Evolutionary conservation across 2,329 filamentous ascomycete species (phyloP).

Genomic region (Botrytis sinoallii): DNA sequence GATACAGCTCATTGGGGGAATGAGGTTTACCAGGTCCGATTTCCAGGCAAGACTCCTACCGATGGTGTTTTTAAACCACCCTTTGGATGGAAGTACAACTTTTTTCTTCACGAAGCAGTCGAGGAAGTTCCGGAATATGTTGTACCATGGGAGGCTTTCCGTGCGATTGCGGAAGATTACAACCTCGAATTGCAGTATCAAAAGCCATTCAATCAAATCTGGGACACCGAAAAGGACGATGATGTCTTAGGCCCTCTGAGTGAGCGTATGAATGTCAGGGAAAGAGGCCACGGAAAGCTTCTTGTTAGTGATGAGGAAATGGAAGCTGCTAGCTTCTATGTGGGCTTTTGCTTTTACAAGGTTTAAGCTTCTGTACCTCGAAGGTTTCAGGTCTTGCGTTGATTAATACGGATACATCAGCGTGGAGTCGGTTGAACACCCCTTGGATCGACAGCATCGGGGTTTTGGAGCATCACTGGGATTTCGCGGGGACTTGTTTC

Average conservation of each 20-base stretch:
- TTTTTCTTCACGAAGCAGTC: constrained; percentile 92
- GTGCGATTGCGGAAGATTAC: constrained; percentile 91
- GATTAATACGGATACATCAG: background rate
- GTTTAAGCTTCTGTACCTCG: constrained; percentile 50
- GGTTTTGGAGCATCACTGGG: background rate
- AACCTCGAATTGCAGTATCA: constrained; percentile 95
- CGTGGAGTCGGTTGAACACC: background rate
- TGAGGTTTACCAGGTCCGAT: constrained; percentile 84
- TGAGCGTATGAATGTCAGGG: constrained; percentile 92
- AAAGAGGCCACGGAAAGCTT: constrained; percentile 60
- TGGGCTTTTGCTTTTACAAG: constrained; percentile 97
- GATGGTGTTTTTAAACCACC: constrained; percentile 92
- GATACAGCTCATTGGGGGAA: constrained; percentile 84
- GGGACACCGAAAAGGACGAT: constrained; percentile 88
- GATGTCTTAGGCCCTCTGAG: constrained; percentile 76
- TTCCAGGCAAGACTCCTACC: constrained; percentile 75
- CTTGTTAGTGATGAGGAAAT: constrained; percentile 81
- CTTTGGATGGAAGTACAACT: constrained; percentile 97
- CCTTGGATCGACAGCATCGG: background rate
- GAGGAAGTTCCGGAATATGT: constrained; percentile 97
- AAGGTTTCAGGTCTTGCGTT: background rate
- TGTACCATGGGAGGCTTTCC: constrained; percentile 96
- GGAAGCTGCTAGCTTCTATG: constrained; percentile 88
- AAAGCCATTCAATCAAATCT: constrained; percentile 85
- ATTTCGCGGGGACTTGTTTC: background rate